A percentile compares a stretch with the other conserved stretches of the same genome.
These are phyloP conservation scores for Penicillium decumbens DNA, from an alignment of 2,329 filamentous ascomycete species.

Conservation along the genomic window DNA sequence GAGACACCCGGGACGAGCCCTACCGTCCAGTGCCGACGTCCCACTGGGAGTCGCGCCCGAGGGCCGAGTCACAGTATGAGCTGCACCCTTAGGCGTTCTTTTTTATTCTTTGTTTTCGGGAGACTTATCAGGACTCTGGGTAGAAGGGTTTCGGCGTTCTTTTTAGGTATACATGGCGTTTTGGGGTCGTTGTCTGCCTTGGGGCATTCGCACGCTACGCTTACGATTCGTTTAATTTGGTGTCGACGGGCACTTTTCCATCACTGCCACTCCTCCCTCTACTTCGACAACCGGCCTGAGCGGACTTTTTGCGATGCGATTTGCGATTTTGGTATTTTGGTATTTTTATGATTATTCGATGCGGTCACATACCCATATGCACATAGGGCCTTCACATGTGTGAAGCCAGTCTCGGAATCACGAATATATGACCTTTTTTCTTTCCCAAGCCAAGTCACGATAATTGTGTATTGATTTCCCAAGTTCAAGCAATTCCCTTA, in stretches of 20 bases:
- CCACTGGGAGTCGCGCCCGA: constrained; percentile 16
- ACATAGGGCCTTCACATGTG: neutral
- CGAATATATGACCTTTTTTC: neutral
- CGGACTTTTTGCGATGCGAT: neutral
- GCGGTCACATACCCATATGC: neutral
- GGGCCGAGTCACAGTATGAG: constrained; percentile 19
- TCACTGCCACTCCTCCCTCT: neutral
- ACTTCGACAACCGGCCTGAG: neutral
- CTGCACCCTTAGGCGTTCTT: neutral
- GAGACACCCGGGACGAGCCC: neutral
- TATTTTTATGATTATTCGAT: neutral
- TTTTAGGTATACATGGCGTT: neutral
- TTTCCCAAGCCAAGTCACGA: neutral
- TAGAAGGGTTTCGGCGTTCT: neutral
- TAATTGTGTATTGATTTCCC: neutral
- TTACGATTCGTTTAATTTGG: neutral
- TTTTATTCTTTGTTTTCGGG: neutral
- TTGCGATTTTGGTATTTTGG: neutral
- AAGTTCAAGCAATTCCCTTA: no score
- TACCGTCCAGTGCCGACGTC: constrained; percentile 15
- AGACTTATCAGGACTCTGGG: neutral
- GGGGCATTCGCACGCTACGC: neutral
- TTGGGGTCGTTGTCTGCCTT: neutral
- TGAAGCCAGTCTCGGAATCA: neutral
- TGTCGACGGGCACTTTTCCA: neutral